These are phyloP conservation scores for Inonotus obliquus DNA, from an alignment of 1,284 basidiomycete species.

Conservation along the genomic window DNA sequence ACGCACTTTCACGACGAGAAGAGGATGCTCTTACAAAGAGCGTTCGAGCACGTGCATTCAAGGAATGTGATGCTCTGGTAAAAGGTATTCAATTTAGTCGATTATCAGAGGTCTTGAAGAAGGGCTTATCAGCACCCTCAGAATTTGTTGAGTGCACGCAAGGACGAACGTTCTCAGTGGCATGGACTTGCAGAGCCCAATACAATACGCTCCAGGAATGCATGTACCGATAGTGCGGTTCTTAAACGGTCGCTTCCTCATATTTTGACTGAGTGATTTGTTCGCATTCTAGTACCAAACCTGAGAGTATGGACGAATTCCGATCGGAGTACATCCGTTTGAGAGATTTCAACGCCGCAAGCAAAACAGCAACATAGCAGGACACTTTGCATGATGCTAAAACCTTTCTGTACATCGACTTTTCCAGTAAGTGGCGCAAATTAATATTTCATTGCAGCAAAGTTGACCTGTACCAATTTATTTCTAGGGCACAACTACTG, in stretches of 20 bases:
- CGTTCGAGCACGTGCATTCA: constrained; percentile 76
- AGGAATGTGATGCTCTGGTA: constrained; percentile 72
- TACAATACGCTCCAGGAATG: constrained; percentile 74
- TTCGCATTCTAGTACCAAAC: constrained; percentile 23
- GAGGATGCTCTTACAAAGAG: constrained; percentile 80
- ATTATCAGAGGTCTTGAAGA: constrained; percentile 1
- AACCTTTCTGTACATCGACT: neutral
- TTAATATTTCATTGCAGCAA: neutral
- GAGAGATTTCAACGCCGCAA: constrained; percentile 16
- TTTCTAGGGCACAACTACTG: neutral
- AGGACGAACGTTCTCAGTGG: constrained; percentile 78
- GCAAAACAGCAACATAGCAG: neutral
- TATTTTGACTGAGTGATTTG: neutral
- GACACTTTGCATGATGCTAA: neutral
- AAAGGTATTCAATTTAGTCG: constrained; percentile 47
- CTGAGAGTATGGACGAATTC: constrained; percentile 27
- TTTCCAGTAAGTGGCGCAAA: neutral
- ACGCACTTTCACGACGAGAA: constrained; percentile 83
- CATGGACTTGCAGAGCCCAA: constrained; percentile 74
- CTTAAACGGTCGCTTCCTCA: neutral
- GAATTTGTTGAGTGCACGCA: constrained; percentile 82
- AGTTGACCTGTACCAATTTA: neutral
- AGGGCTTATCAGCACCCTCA: constrained; percentile 29
- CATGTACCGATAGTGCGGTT: constrained; percentile 71
- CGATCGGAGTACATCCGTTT: constrained; percentile 27